A percentile compares a stretch with the other conserved stretches of the same genome.
Conservation (phyloP, 345 rosid species). For the Cardamine resedifolia region DNA sequence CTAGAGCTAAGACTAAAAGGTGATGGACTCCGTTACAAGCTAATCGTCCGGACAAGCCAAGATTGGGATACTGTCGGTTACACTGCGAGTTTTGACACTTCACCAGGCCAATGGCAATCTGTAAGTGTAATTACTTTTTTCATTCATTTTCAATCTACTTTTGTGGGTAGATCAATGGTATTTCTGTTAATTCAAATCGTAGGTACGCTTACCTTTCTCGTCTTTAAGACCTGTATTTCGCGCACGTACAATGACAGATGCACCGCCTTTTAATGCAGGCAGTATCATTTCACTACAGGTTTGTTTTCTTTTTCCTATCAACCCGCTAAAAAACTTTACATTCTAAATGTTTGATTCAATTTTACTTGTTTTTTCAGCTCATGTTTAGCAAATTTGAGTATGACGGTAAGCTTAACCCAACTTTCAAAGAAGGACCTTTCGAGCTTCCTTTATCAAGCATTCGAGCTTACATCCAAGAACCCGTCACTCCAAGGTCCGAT, state of each 20-base stretch:
- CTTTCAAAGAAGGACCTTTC: conserved; percentile 81
- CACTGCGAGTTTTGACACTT: conserved; percentile 76
- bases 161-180: not conserved
- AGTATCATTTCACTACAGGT: conserved; percentile 82
- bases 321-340: not conserved
- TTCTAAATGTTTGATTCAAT: not conserved
- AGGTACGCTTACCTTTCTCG: conserved; percentile 78
- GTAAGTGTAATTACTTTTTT: conserved; percentile 42
- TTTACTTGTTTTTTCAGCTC: conserved; percentile 55
- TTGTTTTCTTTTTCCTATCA: not conserved
- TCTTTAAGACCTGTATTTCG: conserved; percentile 86
- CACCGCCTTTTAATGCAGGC: conserved; percentile 73
- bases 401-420: conserved; percentile 89
- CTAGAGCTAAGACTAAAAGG: conserved; percentile 77
- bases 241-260: conserved; percentile 71
- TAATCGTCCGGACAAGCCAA: conserved; percentile 66
- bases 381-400: conserved; percentile 98
- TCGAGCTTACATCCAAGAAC: conserved; percentile 66
- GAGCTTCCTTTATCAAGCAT: conserved; percentile 76
- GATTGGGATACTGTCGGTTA: conserved; percentile 98
- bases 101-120: conserved; percentile 82
- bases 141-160: not conserved
- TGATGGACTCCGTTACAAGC: conserved; percentile 82
- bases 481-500: conserved; percentile 72
- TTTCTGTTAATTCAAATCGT: conserved; percentile 10